A percentile compares a stretch with the other conserved stretches of the same genome.
Conservation (phyloP, 257 asterid genomes). For the Thymus quinquecostatus region DNA sequence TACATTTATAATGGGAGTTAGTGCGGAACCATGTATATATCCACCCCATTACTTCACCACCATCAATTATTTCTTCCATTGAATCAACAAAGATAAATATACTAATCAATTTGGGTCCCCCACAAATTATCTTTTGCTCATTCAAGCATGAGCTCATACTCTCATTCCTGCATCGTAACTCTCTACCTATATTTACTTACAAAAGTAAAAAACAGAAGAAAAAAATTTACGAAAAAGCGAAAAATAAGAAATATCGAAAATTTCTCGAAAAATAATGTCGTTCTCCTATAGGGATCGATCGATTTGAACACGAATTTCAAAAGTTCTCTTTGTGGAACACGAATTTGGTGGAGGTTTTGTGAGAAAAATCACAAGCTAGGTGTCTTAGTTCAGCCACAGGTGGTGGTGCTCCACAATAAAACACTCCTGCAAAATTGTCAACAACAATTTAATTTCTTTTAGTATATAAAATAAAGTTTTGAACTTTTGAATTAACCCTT, state of each 20-base stretch:
- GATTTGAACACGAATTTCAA: constrained; percentile 43
- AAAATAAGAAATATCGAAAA: background rate
- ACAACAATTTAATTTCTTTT: background rate
- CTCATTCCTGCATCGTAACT: constrained; percentile 18
- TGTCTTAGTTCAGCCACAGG: constrained; percentile 63
- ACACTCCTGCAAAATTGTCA: constrained; percentile 65
- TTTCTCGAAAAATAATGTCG: constrained; percentile 14
- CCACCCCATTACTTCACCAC: constrained; percentile 28
- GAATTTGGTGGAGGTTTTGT: constrained; percentile 73
- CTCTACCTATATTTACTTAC: constrained; percentile 19
- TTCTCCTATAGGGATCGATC: constrained; percentile 27
- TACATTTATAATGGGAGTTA: constrained; percentile 8
- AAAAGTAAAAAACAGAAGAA: background rate
- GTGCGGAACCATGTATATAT: constrained; percentile 15
- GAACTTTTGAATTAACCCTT: too few relatives aligned
- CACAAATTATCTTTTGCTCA: constrained; percentile 26
- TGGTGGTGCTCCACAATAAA: constrained; percentile 93
- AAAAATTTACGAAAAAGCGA: background rate
- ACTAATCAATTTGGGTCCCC: constrained; percentile 29
- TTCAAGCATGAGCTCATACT: constrained; percentile 33
- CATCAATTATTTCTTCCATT: constrained; percentile 27
- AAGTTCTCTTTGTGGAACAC: constrained; percentile 92
- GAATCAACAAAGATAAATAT: constrained; percentile 1
- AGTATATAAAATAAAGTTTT: background rate
- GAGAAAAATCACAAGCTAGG: constrained; percentile 74